These are phyloP conservation scores for Pestalotiopsis sp. DNA, from an alignment of 2,329 filamentous ascomycete genomes.

Conservation along the genomic window DNA sequence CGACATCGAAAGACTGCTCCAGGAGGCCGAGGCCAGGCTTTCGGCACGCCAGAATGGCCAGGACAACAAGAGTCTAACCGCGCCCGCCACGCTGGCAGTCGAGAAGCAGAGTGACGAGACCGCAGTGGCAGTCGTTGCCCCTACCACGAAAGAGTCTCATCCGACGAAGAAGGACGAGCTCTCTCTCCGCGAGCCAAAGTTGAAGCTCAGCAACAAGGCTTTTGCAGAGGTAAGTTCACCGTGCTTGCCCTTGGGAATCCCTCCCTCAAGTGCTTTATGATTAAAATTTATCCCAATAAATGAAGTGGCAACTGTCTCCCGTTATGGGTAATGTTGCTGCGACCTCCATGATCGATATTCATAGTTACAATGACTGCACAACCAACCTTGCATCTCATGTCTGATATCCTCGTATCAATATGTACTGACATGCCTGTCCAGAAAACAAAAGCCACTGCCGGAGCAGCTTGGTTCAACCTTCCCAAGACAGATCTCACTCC, in stretches of 20 bases:
- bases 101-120: slow-evolving; percentile 13
- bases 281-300: slow-evolving; percentile 73
- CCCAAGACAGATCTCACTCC: slow-evolving; percentile 82
- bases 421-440: neutral
- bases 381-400: slow-evolving; percentile 13
- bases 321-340: slow-evolving; percentile 78
- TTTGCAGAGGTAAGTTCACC: slow-evolving; percentile 25
- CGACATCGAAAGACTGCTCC: slow-evolving; percentile 63
- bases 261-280: slow-evolving; percentile 53
- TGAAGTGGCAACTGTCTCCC: slow-evolving; percentile 74
- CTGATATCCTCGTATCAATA: neutral
- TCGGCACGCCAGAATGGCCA: slow-evolving; percentile 25
- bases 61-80: slow-evolving; percentile 27
- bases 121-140: neutral
- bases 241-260: neutral
- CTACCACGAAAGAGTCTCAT: neutral
- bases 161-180: slow-evolving; percentile 18
- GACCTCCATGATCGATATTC: slow-evolving; percentile 57
- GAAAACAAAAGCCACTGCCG: slow-evolving; percentile 57
- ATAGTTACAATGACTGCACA: slow-evolving; percentile 74
- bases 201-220: slow-evolving; percentile 28
- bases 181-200: slow-evolving; percentile 27
- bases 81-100: slow-evolving; percentile 31
- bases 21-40: slow-evolving; percentile 62
- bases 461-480: slow-evolving; percentile 83